phyloP scores from a whole-genome alignment of 331 rosid genomes.

The Prunus yedoensis region DNA sequence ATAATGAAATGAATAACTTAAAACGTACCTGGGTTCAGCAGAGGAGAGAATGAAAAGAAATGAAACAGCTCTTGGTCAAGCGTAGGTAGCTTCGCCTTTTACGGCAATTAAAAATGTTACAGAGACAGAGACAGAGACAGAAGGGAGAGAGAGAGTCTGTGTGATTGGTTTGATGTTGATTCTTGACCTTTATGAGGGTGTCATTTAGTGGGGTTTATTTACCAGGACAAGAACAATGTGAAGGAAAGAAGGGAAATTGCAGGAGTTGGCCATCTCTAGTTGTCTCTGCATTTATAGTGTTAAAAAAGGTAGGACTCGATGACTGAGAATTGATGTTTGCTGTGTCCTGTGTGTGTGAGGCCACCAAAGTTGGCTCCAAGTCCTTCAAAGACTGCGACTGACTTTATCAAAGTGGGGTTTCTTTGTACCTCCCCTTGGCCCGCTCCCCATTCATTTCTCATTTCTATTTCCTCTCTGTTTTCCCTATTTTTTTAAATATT shows the following conservation, averaged over 20 bases:
- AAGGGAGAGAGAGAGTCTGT: not conserved
- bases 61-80: not conserved
- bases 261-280: not conserved
- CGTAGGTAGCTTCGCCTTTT: not conserved
- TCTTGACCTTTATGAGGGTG: not conserved
- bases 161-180: not conserved
- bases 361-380: slow-evolving; percentile 28
- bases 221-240: not conserved
- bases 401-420: not conserved
- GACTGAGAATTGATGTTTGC: not conserved
- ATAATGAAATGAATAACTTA: not conserved
- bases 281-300: not conserved
- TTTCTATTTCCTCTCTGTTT: not conserved
- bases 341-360: not conserved
- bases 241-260: not conserved
- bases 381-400: not conserved
- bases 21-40: slow-evolving; percentile 6
- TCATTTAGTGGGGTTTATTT: not conserved
- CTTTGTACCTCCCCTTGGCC: not conserved
- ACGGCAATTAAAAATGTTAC: slow-evolving; percentile 17
- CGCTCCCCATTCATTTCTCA: not conserved
- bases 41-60: not conserved
- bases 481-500: not conserved
- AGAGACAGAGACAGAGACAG: slow-evolving; percentile 17
- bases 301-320: not conserved